A percentile compares a stretch with the other conserved stretches of the same genome.
Evolutionary conservation across 495 filamentous ascomycete genomes (phyloP).

Genomic region (Neurospora pannonica): DNA sequence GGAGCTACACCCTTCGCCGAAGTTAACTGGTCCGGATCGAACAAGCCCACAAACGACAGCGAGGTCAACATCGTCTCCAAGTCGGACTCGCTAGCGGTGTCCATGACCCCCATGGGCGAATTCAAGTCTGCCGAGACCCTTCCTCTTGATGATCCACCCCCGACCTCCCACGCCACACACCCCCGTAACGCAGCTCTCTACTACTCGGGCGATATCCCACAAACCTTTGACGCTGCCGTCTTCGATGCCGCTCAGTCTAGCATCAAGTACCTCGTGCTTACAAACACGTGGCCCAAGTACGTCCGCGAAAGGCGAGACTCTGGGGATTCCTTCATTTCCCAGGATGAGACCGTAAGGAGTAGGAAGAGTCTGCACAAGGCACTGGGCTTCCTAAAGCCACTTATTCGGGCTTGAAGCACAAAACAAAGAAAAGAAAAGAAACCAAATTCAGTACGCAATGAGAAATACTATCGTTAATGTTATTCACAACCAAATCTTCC

Average conservation of each 20-base stretch:
- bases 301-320: constrained; percentile 28
- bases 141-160: neutral
- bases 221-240: constrained; percentile 39
- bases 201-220: constrained; percentile 34
- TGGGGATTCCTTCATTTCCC: constrained; percentile 4
- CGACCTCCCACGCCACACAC: neutral
- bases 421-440: neutral
- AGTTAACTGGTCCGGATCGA: constrained; percentile 2
- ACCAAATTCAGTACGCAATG: neutral
- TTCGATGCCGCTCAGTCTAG: constrained; percentile 52
- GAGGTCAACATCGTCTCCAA: constrained; percentile 10
- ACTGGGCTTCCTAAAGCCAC: constrained; percentile 10
- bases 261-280: constrained; percentile 60
- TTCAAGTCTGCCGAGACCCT: neutral
- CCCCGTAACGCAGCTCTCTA: neutral
- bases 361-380: constrained; percentile 4
- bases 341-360: neutral
- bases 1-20: constrained; percentile 16
- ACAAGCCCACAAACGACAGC: neutral
- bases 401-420: neutral
- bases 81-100: neutral
- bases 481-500: neutral
- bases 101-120: neutral
- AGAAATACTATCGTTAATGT: neutral
- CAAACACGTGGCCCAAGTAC: constrained; percentile 63